These are phyloP conservation scores for Verticillium klebahnii DNA, from an alignment of 2,329 filamentous ascomycete species.

Conservation along the genomic window DNA sequence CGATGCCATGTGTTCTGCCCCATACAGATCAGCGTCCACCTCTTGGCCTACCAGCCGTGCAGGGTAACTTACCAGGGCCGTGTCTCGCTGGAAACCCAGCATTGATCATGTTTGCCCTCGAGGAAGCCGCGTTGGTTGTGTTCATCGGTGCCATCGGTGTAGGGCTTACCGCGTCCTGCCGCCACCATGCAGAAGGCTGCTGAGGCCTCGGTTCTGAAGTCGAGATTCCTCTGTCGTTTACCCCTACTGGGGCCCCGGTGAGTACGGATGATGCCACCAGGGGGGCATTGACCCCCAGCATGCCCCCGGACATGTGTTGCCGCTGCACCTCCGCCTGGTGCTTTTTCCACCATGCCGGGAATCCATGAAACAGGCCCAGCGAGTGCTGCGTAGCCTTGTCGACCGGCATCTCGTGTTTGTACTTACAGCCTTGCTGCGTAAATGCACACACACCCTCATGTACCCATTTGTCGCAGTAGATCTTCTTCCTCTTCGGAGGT, in stretches of 20 bases:
- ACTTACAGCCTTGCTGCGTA: conserved; percentile 79
- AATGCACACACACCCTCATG: conserved; percentile 81
- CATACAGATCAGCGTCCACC: neutral
- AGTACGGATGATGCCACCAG: neutral
- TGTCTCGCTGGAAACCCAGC: neutral
- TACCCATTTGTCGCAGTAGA: conserved; percentile 89
- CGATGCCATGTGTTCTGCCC: neutral
- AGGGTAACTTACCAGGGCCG: neutral
- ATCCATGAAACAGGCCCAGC: conserved; percentile 65
- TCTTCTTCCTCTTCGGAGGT: conserved; percentile 50
- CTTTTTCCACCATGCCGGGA: conserved; percentile 58
- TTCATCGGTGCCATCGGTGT: neutral
- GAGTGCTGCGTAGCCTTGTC: conserved; percentile 60
- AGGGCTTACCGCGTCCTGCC: neutral
- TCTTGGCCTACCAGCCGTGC: neutral
- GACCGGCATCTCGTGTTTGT: conserved; percentile 84
- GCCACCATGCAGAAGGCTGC: neutral
- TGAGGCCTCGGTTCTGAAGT: neutral
- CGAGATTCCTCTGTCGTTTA: neutral
- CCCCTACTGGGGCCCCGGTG: neutral
- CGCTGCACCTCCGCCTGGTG: conserved; percentile 39
- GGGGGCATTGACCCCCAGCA: neutral
- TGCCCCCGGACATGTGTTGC: conserved; percentile 1
- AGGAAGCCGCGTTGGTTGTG: neutral
- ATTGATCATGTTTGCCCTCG: neutral